Evolutionary conservation across 345 rosid genomes (phyloP).

Genomic region (Arabidopsis suecica): DNA sequence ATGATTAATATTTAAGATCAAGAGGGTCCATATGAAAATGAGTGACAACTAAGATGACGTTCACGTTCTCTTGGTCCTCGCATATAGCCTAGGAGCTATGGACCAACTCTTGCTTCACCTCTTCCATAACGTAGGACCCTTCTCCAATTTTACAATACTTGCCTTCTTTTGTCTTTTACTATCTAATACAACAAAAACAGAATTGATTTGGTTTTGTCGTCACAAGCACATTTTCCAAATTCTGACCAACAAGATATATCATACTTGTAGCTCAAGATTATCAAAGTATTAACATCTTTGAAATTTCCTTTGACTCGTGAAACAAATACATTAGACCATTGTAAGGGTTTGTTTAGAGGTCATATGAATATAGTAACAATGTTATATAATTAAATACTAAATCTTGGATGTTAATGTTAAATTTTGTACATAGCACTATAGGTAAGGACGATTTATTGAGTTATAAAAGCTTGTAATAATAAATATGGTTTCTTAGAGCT

Average conservation of each 20-base stretch:
- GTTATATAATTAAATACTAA: no score
- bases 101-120: constrained; percentile 37
- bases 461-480: background rate
- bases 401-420: no score
- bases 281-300: background rate
- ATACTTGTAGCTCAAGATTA: background rate
- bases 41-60: constrained; percentile 40
- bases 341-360: background rate
- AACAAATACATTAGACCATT: no score
- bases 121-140: constrained; percentile 45
- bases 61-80: constrained; percentile 29
- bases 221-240: background rate
- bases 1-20: constrained; percentile 6
- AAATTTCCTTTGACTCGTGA: background rate
- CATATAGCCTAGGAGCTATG: constrained; percentile 29
- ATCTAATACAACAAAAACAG: constrained; percentile 15
- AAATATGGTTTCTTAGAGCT: background rate
- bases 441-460: background rate
- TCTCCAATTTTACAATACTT: constrained; percentile 19
- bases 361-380: background rate
- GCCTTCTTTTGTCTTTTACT: constrained; percentile 28
- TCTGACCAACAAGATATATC: background rate
- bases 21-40: constrained; percentile 27
- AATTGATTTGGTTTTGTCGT: background rate
- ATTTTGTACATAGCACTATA: background rate